Evolutionary conservation across 495 filamentous ascomycete genomes (phyloP).

Genomic region (Penicillium bialowiezense): DNA sequence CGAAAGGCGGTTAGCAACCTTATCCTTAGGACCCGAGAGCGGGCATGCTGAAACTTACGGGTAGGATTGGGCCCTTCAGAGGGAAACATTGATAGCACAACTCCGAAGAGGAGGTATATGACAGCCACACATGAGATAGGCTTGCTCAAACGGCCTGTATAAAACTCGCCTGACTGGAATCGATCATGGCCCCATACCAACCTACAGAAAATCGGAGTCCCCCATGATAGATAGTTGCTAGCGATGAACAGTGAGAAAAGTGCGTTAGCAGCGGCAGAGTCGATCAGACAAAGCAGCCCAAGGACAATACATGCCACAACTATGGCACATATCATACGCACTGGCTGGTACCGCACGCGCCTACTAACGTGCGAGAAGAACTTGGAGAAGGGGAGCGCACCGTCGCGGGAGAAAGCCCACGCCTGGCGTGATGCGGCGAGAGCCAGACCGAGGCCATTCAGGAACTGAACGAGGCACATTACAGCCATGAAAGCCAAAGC

Average conservation of each 20-base stretch:
- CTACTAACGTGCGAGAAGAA: conserved; percentile 58
- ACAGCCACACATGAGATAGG: conserved; percentile 54
- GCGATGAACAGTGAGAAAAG: conserved; percentile 62
- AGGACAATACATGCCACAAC: conserved; percentile 54
- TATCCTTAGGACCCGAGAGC: too few relatives aligned
- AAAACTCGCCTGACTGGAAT: conserved; percentile 55
- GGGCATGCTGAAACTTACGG: conserved; percentile 24
- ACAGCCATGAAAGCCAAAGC: conserved; percentile 45
- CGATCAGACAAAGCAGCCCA: conserved; percentile 57
- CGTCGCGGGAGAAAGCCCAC: conserved; percentile 61
- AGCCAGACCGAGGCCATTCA: conserved; percentile 41
- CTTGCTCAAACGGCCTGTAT: conserved; percentile 37
- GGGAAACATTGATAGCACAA: conserved; percentile 58
- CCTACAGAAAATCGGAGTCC: conserved; percentile 59
- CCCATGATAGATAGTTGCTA: conserved; percentile 61
- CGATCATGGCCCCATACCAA: conserved; percentile 58
- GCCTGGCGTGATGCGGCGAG: conserved; percentile 56
- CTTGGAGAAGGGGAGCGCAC: conserved; percentile 58
- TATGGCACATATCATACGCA: conserved; percentile 58
- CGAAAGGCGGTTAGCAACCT: conserved; percentile 9
- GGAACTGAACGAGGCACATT: conserved; percentile 39
- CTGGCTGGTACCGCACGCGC: conserved; percentile 56
- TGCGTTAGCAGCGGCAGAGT: conserved; percentile 54
- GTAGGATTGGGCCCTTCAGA: conserved; percentile 54
- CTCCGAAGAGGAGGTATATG: conserved; percentile 54